These are phyloP conservation scores for Citrus trifoliata DNA, from an alignment of 345 rosid genomes.

Conservation along the genomic window DNA sequence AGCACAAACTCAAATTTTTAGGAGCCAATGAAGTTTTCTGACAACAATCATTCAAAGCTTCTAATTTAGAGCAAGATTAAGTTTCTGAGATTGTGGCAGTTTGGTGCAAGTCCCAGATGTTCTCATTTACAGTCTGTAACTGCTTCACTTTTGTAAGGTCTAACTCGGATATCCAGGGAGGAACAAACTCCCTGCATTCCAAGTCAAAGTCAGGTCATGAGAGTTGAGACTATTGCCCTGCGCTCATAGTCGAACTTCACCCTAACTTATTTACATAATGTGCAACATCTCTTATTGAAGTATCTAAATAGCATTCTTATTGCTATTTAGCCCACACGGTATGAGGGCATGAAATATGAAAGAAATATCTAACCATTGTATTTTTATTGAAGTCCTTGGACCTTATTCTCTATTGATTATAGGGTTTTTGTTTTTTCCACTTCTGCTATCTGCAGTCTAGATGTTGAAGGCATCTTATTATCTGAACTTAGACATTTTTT, in stretches of 20 bases:
- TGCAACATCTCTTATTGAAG: neutral
- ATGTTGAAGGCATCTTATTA: constrained; percentile 4
- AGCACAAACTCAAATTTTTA: neutral
- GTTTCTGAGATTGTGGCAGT: neutral
- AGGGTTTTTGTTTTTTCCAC: neutral
- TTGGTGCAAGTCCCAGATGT: neutral
- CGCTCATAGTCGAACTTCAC: neutral
- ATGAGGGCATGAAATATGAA: neutral
- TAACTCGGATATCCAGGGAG: neutral
- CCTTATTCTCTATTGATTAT: neutral
- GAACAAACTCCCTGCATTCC: neutral
- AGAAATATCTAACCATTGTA: neutral
- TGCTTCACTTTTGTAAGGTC: neutral
- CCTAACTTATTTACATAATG: neutral
- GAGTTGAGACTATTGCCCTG: neutral
- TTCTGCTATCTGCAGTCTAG: neutral
- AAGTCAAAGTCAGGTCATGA: neutral
- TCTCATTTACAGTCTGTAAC: neutral
- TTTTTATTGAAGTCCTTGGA: neutral
- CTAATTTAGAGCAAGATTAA: neutral
- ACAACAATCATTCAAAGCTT: neutral
- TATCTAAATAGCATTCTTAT: no score
- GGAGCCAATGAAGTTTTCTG: neutral
- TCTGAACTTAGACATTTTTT: constrained; percentile 8
- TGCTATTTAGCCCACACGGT: neutral